Evolutionary conservation across 116 monocot genomes (phyloP), one percentile per base, ranked within the genome.

Genomic region (Zostera marina): DNA sequence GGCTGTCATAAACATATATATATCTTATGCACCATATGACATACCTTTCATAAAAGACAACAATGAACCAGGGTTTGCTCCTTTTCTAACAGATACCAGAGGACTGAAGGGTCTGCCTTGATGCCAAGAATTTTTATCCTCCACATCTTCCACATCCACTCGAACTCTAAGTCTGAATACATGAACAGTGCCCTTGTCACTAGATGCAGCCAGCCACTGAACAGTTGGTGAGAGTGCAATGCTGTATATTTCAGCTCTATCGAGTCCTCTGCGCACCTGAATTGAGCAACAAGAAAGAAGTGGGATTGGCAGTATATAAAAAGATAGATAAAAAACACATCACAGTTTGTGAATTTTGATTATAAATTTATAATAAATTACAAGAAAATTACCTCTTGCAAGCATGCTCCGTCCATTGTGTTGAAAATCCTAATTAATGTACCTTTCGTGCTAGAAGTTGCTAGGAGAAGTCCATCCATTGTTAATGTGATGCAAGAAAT

Each of bases 181-280:
- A 73, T 87, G 87, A 19, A 87, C 76, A 42, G 92, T 92, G 48
- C 92, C 92, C 65, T 92, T 92, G 62, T 87, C 87, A 42, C 93
- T 93, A 20, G 83, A 87, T 12, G 84, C 83, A 41, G 74, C 93
- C 65, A 93, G 63, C 93, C 93, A 93, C 57, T 77, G 77, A 40
- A 71, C 74, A 63, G 70, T 87, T 47, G 83, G 76, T n/a, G 93
- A 93, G 56, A 93, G 73, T 41, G 93, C 72, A 59, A 93, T 73
- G 67, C 81, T 81, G 53, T 81, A 93, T 70, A 93, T 87, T 46
- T 87, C 87, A 59, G 93, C 93, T 69, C 64, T 85, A 19, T 93
- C 93, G 53, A 71, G 72, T 22, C 93, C 93, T 69, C 93, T 74
- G 23, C 93, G 72, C 26, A 93, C 87, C 93, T 93, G 53, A 25